Base-by-base conservation (phyloP, 2,329 filamentous ascomycete species). In the Apiospora malaysiana region DNA sequence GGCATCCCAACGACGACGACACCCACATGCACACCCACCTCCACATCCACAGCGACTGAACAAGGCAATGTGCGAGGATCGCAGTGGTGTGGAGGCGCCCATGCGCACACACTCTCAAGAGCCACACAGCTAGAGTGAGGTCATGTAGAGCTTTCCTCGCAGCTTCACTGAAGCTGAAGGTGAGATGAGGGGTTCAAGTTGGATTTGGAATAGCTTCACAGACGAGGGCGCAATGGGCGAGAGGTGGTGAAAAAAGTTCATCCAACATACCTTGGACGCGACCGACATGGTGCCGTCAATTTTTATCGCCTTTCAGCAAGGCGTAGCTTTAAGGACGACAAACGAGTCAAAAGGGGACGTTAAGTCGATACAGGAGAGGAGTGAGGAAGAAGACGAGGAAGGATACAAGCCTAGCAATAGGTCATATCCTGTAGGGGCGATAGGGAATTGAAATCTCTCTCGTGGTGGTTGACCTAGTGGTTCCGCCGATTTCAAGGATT, bases 271-370 rank as follows among this genome's bases (percentile, higher is more conserved):
- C 86, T 89, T 88, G 75, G 86, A 87, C 83, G 84, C 87, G 86
- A 89, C 86, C 84, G 87, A 88, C 87, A 89, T 89, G 81, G 83
- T 89, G 87, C 84, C 86, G 83, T 82, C 83, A 78, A 80, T 83
- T 83, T 56, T 84, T 81, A 82, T 86, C 85, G 85, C 86, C 86
- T 87, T 83, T 81, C 79, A 80, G 80, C 79, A 83, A 85, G 83
- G 83, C 83, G 83, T 81, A 79, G 77, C 78, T 79, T 75, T 56
- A 70, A 71, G 74, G 74, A 77, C 77, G 78, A 79, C 78, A 77
- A 75, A 78, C 77, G 67, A 51, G 56, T 63, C 56, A 63, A 63
- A 63, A 56, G 32, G 18, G 21, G 56, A 63, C 56, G 37, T 40
- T 63, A 63, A 73, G 73, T 77, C 74, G 76, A 74, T 76, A 74